Base-by-base conservation (phyloP, 139 green algal species). In the Penium margaritaceum region DNA sequence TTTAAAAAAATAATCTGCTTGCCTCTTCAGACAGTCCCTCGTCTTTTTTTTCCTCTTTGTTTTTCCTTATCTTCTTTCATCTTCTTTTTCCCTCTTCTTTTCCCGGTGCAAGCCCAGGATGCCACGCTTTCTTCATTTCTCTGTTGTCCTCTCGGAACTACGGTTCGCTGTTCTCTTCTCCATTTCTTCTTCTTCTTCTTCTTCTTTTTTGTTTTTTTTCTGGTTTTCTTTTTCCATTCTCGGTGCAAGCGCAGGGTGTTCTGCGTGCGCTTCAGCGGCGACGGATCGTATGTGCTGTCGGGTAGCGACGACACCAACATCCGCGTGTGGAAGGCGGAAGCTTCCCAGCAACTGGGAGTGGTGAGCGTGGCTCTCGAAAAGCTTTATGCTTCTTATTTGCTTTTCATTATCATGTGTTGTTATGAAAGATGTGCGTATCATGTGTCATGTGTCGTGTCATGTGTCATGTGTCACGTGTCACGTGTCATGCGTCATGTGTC, bases 271-370 rank as follows among this genome's bases (percentile, higher is more conserved):
- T 99, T 95, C 86, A 90, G 73, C 51, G 90, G 90, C 0, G 94
- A 99, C 66, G 94, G 80, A 2, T 85, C 84, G 9, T 99, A 98
- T 74, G 90, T 99, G 7, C 92, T 96, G 81, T 91, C 81, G 5
- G 94, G 88, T 57, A 89, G 77, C 32, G 90, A 95, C 67, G 90
- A 96, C 84, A 90, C 91, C 85, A 95, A 96, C 85, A 78, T 95
- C 33, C 82, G 90, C 38, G 77, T 91, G 24, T 96, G 90, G 90
- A 96, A 96, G 84, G 90, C 94, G 6, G 68, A 95, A 5, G 92
- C 94, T 0, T 88, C 79, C 39, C 82, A 93, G 83, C 89, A 96
- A 75, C 74, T 95, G 79, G 94, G 94, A 6, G 85, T 87, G 55
- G 64, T 77, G 53, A 37, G 58, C 6, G n/a, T n/a, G 27, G 15